These are phyloP conservation scores for Colletotrichum gloeosporioides DNA, from an alignment of 2,329 filamentous ascomycete genomes.

Conservation along the genomic window DNA sequence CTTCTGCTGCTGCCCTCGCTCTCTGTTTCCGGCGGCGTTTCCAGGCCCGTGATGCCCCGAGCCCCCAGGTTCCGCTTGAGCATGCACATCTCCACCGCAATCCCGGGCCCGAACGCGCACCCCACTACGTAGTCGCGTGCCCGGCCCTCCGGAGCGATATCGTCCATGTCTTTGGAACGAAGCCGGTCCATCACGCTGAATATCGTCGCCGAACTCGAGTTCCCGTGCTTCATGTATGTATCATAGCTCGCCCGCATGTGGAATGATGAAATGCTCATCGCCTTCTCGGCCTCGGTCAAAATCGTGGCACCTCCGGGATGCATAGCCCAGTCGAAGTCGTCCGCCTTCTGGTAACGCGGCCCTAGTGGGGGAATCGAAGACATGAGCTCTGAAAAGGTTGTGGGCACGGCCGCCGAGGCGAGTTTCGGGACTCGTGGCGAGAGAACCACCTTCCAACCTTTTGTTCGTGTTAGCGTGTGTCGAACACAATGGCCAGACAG, in stretches of 20 bases:
- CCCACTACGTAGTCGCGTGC: constrained; percentile 65
- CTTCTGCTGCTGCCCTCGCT: constrained; percentile 51
- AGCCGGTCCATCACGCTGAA: constrained; percentile 70
- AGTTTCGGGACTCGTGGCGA: constrained; percentile 66
- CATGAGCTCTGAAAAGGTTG: constrained; percentile 61
- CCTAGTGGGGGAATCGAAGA: constrained; percentile 52
- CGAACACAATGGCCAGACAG: neutral
- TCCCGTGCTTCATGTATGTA: constrained; percentile 71
- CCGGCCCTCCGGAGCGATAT: constrained; percentile 53
- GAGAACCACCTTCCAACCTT: constrained; percentile 71
- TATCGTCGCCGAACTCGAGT: constrained; percentile 73
- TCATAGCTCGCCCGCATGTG: constrained; percentile 75
- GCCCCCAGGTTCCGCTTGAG: constrained; percentile 54
- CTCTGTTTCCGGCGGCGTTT: constrained; percentile 61
- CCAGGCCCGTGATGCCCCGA: constrained; percentile 40
- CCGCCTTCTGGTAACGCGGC: constrained; percentile 45
- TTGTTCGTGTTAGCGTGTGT: constrained; percentile 19
- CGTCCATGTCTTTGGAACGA: constrained; percentile 65
- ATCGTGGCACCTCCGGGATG: constrained; percentile 74
- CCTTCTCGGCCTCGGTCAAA: constrained; percentile 65
- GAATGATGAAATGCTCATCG: constrained; percentile 62
- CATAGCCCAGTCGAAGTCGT: constrained; percentile 75
- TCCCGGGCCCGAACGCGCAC: constrained; percentile 74
- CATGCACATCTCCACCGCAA: constrained; percentile 72
- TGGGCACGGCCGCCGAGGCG: constrained; percentile 54